Evolutionary conservation across 1,284 basidiomycete species (phyloP).

Genomic region (Heterobasidion occidentale): DNA sequence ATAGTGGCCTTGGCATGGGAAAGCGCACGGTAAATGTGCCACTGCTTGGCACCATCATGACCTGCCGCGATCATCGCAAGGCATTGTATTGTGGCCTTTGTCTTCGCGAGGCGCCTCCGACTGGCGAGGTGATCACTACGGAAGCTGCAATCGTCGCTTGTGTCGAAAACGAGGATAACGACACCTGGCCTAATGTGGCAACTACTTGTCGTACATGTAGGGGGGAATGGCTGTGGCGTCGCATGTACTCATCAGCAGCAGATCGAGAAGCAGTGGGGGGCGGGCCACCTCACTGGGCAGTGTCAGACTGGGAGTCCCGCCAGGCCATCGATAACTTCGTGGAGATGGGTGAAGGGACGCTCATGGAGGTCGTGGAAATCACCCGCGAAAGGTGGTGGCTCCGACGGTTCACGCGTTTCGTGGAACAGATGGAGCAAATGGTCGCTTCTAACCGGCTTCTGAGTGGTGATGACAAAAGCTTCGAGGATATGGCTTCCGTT

Average conservation of each 20-base stretch:
- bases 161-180: slow-evolving; percentile 63
- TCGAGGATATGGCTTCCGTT: slow-evolving; percentile 1
- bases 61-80: slow-evolving; percentile 62
- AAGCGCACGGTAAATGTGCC: slow-evolving; percentile 36
- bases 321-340: slow-evolving; percentile 56
- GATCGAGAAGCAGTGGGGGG: slow-evolving; percentile 57
- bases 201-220: slow-evolving; percentile 61
- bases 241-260: slow-evolving; percentile 33
- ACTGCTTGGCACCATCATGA: slow-evolving; percentile 35
- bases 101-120: slow-evolving; percentile 45
- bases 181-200: slow-evolving; percentile 55
- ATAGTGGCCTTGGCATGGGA: slow-evolving; percentile 37
- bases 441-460: slow-evolving; percentile 45
- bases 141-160: slow-evolving; percentile 33
- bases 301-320: slow-evolving; percentile 60
- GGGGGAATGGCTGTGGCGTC: slow-evolving; percentile 51
- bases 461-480: slow-evolving; percentile 18
- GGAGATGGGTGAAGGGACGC: slow-evolving; percentile 63
- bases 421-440: slow-evolving; percentile 57
- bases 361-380: slow-evolving; percentile 49
- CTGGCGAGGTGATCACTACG: slow-evolving; percentile 32
- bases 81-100: slow-evolving; percentile 57
- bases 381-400: slow-evolving; percentile 68
- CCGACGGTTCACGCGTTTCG: slow-evolving; percentile 50
- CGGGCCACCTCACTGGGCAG: slow-evolving; percentile 23